Base-by-base conservation (phyloP, 164 flowering plant genomes). In the Umbellularia californica region DNA sequence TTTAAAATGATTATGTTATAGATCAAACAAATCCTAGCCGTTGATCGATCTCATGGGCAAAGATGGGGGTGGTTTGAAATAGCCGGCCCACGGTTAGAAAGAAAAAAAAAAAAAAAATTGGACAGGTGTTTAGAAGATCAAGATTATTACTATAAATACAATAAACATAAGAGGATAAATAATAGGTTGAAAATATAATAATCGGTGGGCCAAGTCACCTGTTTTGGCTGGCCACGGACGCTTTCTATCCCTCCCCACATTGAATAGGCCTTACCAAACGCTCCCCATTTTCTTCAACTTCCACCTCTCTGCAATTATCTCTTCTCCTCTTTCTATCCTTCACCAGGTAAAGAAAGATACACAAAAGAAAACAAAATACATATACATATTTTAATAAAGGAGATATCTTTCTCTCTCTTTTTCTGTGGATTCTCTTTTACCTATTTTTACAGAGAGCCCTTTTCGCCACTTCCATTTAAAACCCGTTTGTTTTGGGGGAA, bases 221-320 rank as follows among this genome's bases (percentile, higher is more conserved):
- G n/a, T 55, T 17, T 55, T 55, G 60, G 17, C n/a, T 55, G 60
- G 17, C n/a, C 60, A 15, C 69, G 69, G 69, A 30, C 47, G 69
- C 47, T 66, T 66, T 66, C 50, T 20, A 28, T 13, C 47, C 82
- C 79, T 79, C 81, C 47, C 47, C 47, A 41, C 47, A 76, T 87
- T 86, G 83, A 79, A 86, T 87, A 86, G 86, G 82, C 80, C 72
- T 69, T 64, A 74, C 83, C 84, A 75, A 75, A 75, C 77, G 22
- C 51, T 68, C 28, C 71, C 77, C 47, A 28, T 41, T 60, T 69
- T 47, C 74, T 70, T 51, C 68, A 73, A 28, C 52, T 69, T 72
- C 68, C 33, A 72, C 69, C 78, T 68, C 50, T 50, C 72, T 60
- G 50, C n/a, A 30, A 71, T 22, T 68, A 11, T 19, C 51, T 58